These are phyloP conservation scores for Carex parvula DNA, from an alignment of 176 grass and related monocot genomes.

Conservation along the genomic window DNA sequence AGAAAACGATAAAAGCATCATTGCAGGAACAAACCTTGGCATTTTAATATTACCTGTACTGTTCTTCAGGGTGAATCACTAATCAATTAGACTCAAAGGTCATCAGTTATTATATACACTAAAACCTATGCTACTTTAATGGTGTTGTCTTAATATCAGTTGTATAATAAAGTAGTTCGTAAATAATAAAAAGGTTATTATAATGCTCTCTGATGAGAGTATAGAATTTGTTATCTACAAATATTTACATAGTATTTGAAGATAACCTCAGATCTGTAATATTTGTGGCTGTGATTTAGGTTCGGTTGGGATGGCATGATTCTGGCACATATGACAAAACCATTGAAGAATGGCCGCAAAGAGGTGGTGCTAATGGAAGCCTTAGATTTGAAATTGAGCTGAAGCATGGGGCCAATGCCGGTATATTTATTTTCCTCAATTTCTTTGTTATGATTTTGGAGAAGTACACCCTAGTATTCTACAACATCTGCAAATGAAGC, in stretches of 20 bases:
- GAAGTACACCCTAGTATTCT: neutral
- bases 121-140: neutral
- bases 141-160: neutral
- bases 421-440: slow-evolving; percentile 37
- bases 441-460: neutral
- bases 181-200: neutral
- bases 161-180: neutral
- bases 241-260: neutral
- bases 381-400: slow-evolving; percentile 79
- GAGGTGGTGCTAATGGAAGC: slow-evolving; percentile 84
- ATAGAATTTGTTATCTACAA: neutral
- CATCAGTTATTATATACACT: neutral
- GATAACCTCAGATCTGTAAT: slow-evolving; percentile 8
- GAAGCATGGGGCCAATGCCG: slow-evolving; percentile 75
- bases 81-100: neutral
- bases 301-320: slow-evolving; percentile 87
- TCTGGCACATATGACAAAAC: slow-evolving; percentile 82
- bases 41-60: neutral
- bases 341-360: slow-evolving; percentile 67
- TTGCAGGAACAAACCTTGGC: neutral
- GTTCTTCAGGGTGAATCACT: neutral
- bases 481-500: neutral
- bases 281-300: slow-evolving; percentile 40
- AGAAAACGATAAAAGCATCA: neutral
- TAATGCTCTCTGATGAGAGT: neutral